These are phyloP conservation scores for Rhizoctonia solani DNA, from an alignment of 1,284 basidiomycete genomes.

Conservation along the genomic window DNA sequence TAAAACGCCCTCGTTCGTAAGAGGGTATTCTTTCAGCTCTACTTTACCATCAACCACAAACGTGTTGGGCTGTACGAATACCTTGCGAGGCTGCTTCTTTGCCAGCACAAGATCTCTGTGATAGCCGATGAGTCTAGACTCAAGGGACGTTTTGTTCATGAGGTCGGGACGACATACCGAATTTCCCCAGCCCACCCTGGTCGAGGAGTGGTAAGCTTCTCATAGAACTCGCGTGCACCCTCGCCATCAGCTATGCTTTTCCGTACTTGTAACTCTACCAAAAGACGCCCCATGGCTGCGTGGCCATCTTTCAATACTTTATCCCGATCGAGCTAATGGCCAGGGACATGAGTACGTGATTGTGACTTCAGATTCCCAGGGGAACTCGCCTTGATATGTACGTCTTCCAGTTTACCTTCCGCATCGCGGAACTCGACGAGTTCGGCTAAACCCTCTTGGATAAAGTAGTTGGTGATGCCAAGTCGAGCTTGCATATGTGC, in stretches of 20 bases:
- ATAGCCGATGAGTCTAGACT: conserved; percentile 15
- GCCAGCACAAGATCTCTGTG: conserved; percentile 62
- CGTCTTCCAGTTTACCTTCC: conserved; percentile 63
- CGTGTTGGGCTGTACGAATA: conserved; percentile 82
- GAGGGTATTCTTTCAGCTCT: conserved; percentile 73
- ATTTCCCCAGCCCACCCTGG: conserved; percentile 74
- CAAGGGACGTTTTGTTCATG: not conserved
- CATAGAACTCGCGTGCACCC: conserved; percentile 75
- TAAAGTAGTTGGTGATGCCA: conserved; percentile 78
- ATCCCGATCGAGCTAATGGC: conserved; percentile 66
- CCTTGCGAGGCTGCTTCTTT: conserved; percentile 82
- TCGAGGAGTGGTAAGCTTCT: conserved; percentile 69
- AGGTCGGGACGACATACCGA: conserved; percentile 47
- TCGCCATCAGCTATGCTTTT: conserved; percentile 81
- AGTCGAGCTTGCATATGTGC: conserved; percentile 87
- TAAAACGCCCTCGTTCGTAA: conserved; percentile 70
- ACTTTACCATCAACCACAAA: conserved; percentile 66
- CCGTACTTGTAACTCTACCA: conserved; percentile 76
- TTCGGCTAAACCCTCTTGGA: conserved; percentile 60
- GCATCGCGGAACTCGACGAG: conserved; percentile 67
- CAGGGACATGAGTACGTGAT: not conserved
- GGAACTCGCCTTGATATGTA: conserved; percentile 63
- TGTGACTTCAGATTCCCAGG: conserved; percentile 20
- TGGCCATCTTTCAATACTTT: conserved; percentile 67
- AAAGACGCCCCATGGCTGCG: conserved; percentile 67